phyloP scores from a whole-genome alignment of 805 yeast species.

The Brettanomyces custersianus region DNA sequence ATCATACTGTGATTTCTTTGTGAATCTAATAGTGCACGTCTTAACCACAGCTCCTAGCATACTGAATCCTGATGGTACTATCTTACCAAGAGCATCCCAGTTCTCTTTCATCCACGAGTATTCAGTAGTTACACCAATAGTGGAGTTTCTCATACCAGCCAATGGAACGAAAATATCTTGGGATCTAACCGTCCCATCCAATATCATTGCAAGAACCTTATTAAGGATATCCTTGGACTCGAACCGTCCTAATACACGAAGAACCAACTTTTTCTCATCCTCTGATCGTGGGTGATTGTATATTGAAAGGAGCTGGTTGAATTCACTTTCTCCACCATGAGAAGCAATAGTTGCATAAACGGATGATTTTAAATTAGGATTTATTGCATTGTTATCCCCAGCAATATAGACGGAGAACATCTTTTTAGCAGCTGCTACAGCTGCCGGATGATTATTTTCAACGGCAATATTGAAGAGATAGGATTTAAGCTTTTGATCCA shows the following conservation, averaged over 20 bases:
- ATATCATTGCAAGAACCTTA: constrained; percentile 30
- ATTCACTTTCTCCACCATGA: constrained; percentile 29
- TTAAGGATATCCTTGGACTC: constrained; percentile 28
- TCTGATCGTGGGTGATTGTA: constrained; percentile 42
- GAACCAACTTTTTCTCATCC: constrained; percentile 49
- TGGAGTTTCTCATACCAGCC: constrained; percentile 58
- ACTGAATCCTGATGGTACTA: constrained; percentile 72
- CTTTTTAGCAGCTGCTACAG: constrained; percentile 17
- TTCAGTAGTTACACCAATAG: constrained; percentile 55
- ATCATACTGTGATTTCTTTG: constrained; percentile 29
- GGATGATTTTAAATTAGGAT: constrained; percentile 37
- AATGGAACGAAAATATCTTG: constrained; percentile 51
- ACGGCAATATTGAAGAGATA: constrained; percentile 36
- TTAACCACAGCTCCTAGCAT: constrained; percentile 72
- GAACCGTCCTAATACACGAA: constrained; percentile 44
- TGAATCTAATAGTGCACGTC: constrained; percentile 38
- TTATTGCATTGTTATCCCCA: constrained; percentile 26
- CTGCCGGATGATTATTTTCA: constrained; percentile 30
- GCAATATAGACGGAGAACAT: constrained; percentile 21
- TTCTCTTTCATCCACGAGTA: constrained; percentile 65
- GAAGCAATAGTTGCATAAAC: constrained; percentile 36
- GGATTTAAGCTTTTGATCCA: constrained; percentile 30
- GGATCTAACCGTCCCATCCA: constrained; percentile 64
- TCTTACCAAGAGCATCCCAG: constrained; percentile 60
- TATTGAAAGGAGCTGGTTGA: constrained; percentile 35